These are phyloP conservation scores for Podospora appendiculata DNA, from an alignment of 495 filamentous ascomycete species.

Conservation along the genomic window DNA sequence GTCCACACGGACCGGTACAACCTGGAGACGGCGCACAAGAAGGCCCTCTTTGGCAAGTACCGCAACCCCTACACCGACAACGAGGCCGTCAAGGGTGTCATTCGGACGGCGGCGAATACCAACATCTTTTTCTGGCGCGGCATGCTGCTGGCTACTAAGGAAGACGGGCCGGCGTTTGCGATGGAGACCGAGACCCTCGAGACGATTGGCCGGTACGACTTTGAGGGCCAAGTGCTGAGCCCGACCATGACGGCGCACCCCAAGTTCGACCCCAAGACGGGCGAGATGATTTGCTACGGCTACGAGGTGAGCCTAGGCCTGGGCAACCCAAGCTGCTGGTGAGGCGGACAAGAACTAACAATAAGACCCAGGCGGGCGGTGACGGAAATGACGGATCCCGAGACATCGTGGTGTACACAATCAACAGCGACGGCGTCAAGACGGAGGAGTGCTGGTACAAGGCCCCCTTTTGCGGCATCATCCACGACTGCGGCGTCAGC, in stretches of 20 bases:
- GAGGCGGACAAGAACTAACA: neutral
- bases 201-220: conserved; percentile 42
- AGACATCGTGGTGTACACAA: conserved; percentile 37
- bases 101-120: conserved; percentile 42
- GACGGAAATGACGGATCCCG: conserved; percentile 29
- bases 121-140: conserved; percentile 43
- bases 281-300: conserved; percentile 44
- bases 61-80: conserved; percentile 45
- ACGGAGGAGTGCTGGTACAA: conserved; percentile 35
- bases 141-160: conserved; percentile 41
- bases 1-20: conserved; percentile 40
- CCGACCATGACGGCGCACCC: conserved; percentile 51
- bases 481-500: conserved; percentile 44
- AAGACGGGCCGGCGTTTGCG: conserved; percentile 42
- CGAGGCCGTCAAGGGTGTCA: conserved; percentile 34
- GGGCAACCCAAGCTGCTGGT: neutral
- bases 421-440: conserved; percentile 30
- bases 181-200: conserved; percentile 45
- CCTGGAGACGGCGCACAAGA: conserved; percentile 27
- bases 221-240: conserved; percentile 44
- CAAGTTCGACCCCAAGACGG: conserved; percentile 46
- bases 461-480: conserved; percentile 40
- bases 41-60: conserved; percentile 40
- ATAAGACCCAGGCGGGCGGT: conserved; percentile 23
- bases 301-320: conserved; percentile 27